These are phyloP conservation scores for Coemansia sp. DNA, from an alignment of 192 early-diverging fungal species.

Conservation along the genomic window DNA sequence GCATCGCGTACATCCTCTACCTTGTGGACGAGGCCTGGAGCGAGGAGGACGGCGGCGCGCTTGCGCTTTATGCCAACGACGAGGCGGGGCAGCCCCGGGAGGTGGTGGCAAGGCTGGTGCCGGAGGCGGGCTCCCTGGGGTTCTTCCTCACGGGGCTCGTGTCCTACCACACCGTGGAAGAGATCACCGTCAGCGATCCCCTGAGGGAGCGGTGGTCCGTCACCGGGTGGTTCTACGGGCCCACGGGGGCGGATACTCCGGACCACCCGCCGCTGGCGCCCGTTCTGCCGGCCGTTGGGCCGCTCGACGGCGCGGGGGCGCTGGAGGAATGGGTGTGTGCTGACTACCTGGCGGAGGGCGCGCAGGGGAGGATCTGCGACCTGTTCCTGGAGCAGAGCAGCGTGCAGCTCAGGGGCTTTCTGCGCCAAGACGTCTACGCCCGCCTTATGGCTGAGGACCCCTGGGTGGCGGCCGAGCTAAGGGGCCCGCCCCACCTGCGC, in stretches of 20 bases:
- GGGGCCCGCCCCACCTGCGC: conserved; percentile 55
- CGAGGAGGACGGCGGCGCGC: conserved; percentile 61
- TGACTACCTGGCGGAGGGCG: conserved; percentile 41
- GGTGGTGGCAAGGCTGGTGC: conserved; percentile 47
- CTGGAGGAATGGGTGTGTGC: conserved; percentile 46
- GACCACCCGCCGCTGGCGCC: conserved; percentile 5
- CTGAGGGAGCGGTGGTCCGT: conserved; percentile 59
- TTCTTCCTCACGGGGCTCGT: conserved; percentile 62
- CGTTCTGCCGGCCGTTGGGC: conserved; percentile 1
- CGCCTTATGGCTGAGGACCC: background rate
- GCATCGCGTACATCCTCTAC: conserved; percentile 74
- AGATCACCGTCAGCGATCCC: conserved; percentile 50
- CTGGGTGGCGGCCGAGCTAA: conserved; percentile 30
- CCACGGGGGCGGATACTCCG: conserved; percentile 8
- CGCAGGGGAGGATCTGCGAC: conserved; percentile 45
- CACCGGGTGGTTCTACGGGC: conserved; percentile 69
- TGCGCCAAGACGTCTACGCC: conserved; percentile 13
- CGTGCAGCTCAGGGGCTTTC: conserved; percentile 37
- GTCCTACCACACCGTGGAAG: conserved; percentile 62
- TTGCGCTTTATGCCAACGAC: conserved; percentile 64
- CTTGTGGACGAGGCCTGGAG: conserved; percentile 67
- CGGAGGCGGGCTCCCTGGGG: conserved; percentile 58
- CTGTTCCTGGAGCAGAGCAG: conserved; percentile 51
- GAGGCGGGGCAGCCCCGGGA: conserved; percentile 50
- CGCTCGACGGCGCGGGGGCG: conserved; percentile 15